Conservation (phyloP, 108 stramenopile species). For the Pseudonitzschia delicatissima region DNA sequence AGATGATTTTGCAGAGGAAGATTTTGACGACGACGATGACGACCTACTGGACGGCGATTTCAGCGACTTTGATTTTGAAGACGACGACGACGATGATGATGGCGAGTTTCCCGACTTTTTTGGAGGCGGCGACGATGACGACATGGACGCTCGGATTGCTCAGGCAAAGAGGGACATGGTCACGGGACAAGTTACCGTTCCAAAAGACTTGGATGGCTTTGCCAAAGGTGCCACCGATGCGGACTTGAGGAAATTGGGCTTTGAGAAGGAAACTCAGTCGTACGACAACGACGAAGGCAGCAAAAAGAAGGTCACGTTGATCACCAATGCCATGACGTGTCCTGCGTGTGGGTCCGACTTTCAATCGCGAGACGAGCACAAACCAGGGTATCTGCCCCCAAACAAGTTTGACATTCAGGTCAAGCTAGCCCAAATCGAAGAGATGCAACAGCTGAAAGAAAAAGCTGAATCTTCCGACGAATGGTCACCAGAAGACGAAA, state of each 20-base stretch:
- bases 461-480: constrained; percentile 75
- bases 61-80: constrained; percentile 12
- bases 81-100: constrained; percentile 30
- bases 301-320: constrained; percentile 56
- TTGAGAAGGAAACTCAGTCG: constrained; percentile 69
- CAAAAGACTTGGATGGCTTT: constrained; percentile 50
- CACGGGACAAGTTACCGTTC: constrained; percentile 50
- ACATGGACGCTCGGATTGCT: constrained; percentile 53
- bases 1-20: constrained; percentile 65
- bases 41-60: neutral
- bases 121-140: constrained; percentile 36
- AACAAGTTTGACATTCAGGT: constrained; percentile 73
- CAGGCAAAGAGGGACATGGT: constrained; percentile 39
- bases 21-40: constrained; percentile 37
- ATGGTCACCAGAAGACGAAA: constrained; percentile 84
- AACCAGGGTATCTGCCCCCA: constrained; percentile 74
- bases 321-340: constrained; percentile 79
- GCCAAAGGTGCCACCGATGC: constrained; percentile 42
- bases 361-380: constrained; percentile 56
- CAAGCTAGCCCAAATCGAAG: constrained; percentile 73
- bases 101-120: constrained; percentile 16
- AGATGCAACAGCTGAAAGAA: constrained; percentile 66
- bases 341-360: constrained; percentile 85
- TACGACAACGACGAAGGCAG: constrained; percentile 80
- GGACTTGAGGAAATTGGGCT: constrained; percentile 61